Base-by-base conservation (phyloP, 768 basidiomycete species). In the Mycena rebaudengoi region DNA sequence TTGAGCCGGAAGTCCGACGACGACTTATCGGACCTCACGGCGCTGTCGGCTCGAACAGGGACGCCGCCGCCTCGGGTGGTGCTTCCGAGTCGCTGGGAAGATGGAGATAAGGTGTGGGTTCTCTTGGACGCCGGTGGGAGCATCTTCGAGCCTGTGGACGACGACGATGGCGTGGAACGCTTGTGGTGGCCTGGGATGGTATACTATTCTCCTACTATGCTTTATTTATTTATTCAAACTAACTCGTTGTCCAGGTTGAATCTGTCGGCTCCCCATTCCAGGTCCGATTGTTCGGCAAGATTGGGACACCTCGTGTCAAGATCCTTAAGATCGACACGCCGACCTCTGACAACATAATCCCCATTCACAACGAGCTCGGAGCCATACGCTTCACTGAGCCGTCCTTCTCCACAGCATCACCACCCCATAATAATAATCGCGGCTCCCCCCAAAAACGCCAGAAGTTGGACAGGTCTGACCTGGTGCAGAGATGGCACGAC, bases 141-240 rank as follows among this genome's bases (percentile, higher is more conserved):
- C 12, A 71, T 83, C 16, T 76, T 74, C 8, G 75, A 79, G 37
- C 23, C 26, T 20, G 69, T 70, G 21, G 66, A 74, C 21, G 48
- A 70, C 21, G 69, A 72, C 33, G 71, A 70, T 29, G 71, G 70
- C 3, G 73, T 62, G 13, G 75, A 76, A 29, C 66, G 73, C 59
- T 74, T 86, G 37, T 92, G 91, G 91, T 92, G 91, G 91, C 91
- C 91, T 21, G 89, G 82, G 28, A 82, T 83, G 79, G 91, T 91
- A 69, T 66, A 79, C n/a, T 75, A 25, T 54, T 11, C 48, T 25
- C 63, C 58, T 62, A 55, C 62, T 62, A 41, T 51, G 43, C 50
- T 32, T 25, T 44, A 28, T 39, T 13, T 26, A 29, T 49, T 11
- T 46, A 28, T 39, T 60, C 67, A 30, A 56, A 25, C 39, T 51